Base-by-base conservation (phyloP, 129 eudicot genomes). In the Flaveria robusta region DNA sequence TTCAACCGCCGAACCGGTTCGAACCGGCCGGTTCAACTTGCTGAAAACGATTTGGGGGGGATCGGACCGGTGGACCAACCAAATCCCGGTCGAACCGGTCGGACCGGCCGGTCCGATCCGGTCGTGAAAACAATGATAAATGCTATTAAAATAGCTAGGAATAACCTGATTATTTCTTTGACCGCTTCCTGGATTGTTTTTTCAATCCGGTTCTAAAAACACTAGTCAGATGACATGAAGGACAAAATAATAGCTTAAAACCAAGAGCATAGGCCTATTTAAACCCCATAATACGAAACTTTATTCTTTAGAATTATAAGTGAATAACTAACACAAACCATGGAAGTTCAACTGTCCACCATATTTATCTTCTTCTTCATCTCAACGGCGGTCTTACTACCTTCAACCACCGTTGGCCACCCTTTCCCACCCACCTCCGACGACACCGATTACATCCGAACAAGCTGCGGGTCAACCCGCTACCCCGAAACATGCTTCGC, bases 401-500 rank as follows among this genome's bases (percentile, higher is more conserved):
- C 70, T 27, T 78, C 71, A 55, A 56, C 80, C 42, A 59, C 81
- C 82, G 23, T 71, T 74, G 82, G 86, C 29, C 23, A 66, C 66
- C 45, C 77, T 18, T 72, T 42, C 60, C 64, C 62, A 59, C 49
- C 13, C 74, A 5, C 72, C 29, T 29, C 73, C 71, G 66, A 56
- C 31, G 79, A 83, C 71, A 64, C 79, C 16, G 81, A 77, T 26
- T 92, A 76, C 92, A 86, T 92, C 76, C 94, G 90, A 0, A 81
- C 83, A 0, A 88, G 81, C 73, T 92, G 98, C 76, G 45, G 56
- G 11, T 22, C 89, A 47, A 92, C 98, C 5, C 85, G 85, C 0
- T 92, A 92, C 85, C 98, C 96, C 0, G 86, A 81, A 47, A 64
- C 82, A 3, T 92, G 98, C 81, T 88, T 45, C 87, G 49, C 66